Percentiles rank a stretch among this genome's conserved stretches.
These are phyloP conservation scores for Xylaria sp. DNA, from an alignment of 2,329 filamentous ascomycete genomes.

Conservation along the genomic window DNA sequence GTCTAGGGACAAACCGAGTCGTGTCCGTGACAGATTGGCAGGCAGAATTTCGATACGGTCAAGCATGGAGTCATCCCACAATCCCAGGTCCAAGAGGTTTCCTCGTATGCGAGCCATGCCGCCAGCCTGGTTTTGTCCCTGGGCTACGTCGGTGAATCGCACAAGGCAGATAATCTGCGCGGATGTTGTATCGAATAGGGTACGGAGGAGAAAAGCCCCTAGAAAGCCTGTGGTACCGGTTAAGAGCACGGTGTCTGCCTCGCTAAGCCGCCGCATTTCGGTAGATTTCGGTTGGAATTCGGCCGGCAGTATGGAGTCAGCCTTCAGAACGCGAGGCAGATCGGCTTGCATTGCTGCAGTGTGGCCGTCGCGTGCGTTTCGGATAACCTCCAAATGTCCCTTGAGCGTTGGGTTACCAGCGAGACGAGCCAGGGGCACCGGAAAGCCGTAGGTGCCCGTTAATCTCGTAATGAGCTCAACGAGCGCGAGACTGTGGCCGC, in stretches of 20 bases:
- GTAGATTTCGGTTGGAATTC: conserved; percentile 58
- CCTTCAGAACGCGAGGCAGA: conserved; percentile 61
- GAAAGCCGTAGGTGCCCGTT: conserved; percentile 65
- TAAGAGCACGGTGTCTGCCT: conserved; percentile 64
- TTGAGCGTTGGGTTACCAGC: conserved; percentile 66
- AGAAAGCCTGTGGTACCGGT: conserved; percentile 74
- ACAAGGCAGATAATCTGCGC: conserved; percentile 69
- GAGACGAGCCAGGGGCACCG: conserved; percentile 64
- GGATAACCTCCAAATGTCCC: conserved; percentile 67
- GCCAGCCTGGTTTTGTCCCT: conserved; percentile 54
- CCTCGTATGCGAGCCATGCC: conserved; percentile 68
- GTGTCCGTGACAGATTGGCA: conserved; percentile 64
- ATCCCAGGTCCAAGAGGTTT: conserved; percentile 70
- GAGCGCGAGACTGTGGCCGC: conserved; percentile 72
- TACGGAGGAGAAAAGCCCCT: conserved; percentile 67
- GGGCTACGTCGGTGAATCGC: conserved; percentile 62
- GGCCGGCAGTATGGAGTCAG: conserved; percentile 61
- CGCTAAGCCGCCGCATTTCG: conserved; percentile 53
- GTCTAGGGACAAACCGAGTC: conserved; percentile 61
- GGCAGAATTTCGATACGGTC: conserved; percentile 72
- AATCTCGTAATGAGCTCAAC: conserved; percentile 69
- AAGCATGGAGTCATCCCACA: conserved; percentile 72
- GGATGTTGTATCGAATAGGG: conserved; percentile 61
- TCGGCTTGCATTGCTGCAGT: conserved; percentile 71
- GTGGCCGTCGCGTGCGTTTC: conserved; percentile 64